phyloP scores from a whole-genome alignment of 352 stramenopile species.

The Globisporangium perplexum region DNA sequence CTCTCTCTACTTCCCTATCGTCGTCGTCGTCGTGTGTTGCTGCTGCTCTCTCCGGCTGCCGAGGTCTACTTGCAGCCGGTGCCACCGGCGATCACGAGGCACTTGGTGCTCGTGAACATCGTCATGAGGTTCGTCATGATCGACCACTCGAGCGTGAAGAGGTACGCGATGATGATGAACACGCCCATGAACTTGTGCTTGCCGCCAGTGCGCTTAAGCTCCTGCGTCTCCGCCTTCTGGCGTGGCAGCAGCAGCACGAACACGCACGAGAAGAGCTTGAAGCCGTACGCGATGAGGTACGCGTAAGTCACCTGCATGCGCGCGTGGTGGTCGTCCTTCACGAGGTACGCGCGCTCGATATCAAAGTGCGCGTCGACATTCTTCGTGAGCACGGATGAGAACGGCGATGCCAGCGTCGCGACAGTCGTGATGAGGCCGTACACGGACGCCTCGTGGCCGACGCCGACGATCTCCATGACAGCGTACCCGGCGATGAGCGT shows the following conservation, averaged over 20 bases:
- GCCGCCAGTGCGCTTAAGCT: conserved; percentile 6
- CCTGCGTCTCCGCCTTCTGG: conserved; percentile 25
- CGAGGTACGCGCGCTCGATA: conserved; percentile 41
- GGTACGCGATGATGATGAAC: conserved; percentile 5
- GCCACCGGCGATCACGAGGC: conserved; percentile 21
- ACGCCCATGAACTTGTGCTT: conserved; percentile 12
- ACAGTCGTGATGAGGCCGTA: conserved; percentile 53
- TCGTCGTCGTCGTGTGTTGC: too few species aligned
- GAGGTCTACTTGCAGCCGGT: conserved; percentile 11
- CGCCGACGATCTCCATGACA: conserved; percentile 46
- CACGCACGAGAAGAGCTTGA: conserved; percentile 45
- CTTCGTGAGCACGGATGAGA: conserved; percentile 42
- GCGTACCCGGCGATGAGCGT: conserved; percentile 55
- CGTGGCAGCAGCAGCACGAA: conserved; percentile 45
- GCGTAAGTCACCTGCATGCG: conserved; percentile 53
- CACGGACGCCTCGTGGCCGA: conserved; percentile 41
- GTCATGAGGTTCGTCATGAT: conserved; percentile 33
- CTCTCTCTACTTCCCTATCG: too few species aligned
- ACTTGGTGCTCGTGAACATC: conserved; percentile 24
- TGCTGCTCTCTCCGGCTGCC: not conserved
- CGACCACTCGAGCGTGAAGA: conserved; percentile 27
- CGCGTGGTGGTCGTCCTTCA: conserved; percentile 29
- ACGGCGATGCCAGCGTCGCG: conserved; percentile 39
- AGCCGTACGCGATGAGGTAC: conserved; percentile 49
- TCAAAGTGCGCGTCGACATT: conserved; percentile 50